Evolutionary conservation across 2,329 filamentous ascomycete genomes (phyloP), one percentile per base, ranked within the genome.

Genomic region (Dothideomycetes sp.): DNA sequence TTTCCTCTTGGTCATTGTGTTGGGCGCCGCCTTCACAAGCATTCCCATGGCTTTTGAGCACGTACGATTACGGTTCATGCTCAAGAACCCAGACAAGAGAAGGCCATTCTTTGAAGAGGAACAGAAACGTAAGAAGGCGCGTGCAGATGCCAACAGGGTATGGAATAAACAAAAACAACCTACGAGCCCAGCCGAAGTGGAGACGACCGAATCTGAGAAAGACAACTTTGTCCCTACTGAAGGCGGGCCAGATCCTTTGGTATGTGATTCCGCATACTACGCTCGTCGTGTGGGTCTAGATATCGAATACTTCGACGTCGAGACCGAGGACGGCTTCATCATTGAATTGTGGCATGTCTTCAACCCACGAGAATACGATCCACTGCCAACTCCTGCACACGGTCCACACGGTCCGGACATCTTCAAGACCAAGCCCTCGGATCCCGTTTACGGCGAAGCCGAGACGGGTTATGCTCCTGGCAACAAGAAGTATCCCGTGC

Each of bases 281-380:
- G 88, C 89, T 1, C 73, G 84, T 15, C 72, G 88, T 10, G 86
- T 94, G 11, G 89, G 89, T 0, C 71, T 96, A 1, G 86, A 95
- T 46, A 76, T 86, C 17, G 88, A 95, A 55, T 74, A 74, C 8
- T 84, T 86, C 53, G 71, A 84, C 35, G 87, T 95, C 0, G 82
- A 94, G 59, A 95, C 89, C 0, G 88, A 95, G 58, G 89, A 96
- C 53, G 88, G 88, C 1, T 95, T 94, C 56, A 76, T 95, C 32
- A 82, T 95, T 47, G 78, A 83, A 16, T 69, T 95, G 1, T 94
- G 84, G 80, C 89, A 95, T 58, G 71, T 95, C 18, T 94, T 84
- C 58, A 82, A 94, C 48, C 89, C 89, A 0, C 74, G 71, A 34
- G 82, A 89, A 45, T 81, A 86, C 54, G 30, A 35, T 6, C 69